Percentiles rank a stretch among this genome's conserved stretches.
phyloP scores from a whole-genome alignment of 331 rosid genomes.

The Stylosanthes scabra region DNA sequence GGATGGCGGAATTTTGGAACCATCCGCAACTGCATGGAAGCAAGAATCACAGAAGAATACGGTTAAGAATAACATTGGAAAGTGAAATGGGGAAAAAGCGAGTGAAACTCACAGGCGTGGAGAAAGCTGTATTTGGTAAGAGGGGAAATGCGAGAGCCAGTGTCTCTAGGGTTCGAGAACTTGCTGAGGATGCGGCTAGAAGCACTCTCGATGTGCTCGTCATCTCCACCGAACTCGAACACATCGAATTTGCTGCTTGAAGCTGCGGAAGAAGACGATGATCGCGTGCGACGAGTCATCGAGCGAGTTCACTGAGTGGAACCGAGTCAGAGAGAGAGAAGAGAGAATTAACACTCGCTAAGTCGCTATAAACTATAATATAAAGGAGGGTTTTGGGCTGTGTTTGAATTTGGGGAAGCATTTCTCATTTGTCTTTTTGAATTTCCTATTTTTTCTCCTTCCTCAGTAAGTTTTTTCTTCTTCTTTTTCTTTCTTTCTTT shows the following conservation, averaged over 20 bases:
- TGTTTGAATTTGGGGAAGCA: neutral
- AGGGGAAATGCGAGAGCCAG: conserved; percentile 35
- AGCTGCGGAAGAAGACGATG: conserved; percentile 36
- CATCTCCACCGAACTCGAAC: conserved; percentile 69
- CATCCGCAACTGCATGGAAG: conserved; percentile 47
- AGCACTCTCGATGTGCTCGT: conserved; percentile 36
- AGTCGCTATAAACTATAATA: conserved; percentile 10
- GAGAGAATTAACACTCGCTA: neutral
- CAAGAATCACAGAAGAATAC: neutral
- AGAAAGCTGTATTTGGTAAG: conserved; percentile 61
- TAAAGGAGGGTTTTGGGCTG: neutral
- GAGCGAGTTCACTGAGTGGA: neutral
- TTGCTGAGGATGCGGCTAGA: conserved; percentile 29
- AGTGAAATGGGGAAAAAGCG: neutral
- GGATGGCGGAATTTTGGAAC: conserved; percentile 19
- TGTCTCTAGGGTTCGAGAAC: conserved; percentile 43
- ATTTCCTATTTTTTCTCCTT: neutral
- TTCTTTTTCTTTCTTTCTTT: neutral
- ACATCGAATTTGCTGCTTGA: conserved; percentile 51
- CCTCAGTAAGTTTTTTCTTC: neutral
- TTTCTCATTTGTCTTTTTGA: neutral
- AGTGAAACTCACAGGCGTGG: conserved; percentile 54
- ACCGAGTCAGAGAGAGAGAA: conserved; percentile 12
- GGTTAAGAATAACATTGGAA: neutral
- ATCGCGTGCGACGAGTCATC: conserved; percentile 51